Percentiles rank a stretch among this genome's conserved stretches.
These are phyloP conservation scores for Betula pendula DNA, from an alignment of 306 rosid genomes.

Conservation along the genomic window DNA sequence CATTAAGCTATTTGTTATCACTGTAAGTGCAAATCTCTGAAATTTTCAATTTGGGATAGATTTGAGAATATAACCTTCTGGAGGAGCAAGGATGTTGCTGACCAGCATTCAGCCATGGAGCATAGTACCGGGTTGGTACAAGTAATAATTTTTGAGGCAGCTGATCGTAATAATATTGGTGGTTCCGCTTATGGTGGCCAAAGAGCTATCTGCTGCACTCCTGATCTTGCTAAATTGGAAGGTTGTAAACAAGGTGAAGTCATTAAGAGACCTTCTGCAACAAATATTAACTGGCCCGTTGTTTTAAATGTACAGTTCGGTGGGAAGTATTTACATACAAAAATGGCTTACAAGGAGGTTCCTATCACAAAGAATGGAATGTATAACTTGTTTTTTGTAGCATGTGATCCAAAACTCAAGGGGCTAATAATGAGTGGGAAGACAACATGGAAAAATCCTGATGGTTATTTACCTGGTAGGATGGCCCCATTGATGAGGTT, in stretches of 20 bases:
- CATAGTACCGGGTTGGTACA: constrained; percentile 60
- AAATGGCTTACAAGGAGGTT: constrained; percentile 45
- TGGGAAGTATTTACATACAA: constrained; percentile 36
- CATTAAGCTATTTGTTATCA: not conserved
- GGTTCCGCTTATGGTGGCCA: constrained; percentile 99
- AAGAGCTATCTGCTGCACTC: constrained; percentile 87
- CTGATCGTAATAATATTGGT: constrained; percentile 87
- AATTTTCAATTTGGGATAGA: constrained; percentile 40
- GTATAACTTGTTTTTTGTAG: constrained; percentile 89
- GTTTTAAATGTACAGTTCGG: constrained; percentile 54
- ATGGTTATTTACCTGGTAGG: constrained; percentile 91
- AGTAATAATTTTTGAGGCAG: constrained; percentile 81
- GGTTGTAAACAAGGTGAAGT: constrained; percentile 94
- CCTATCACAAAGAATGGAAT: constrained; percentile 76
- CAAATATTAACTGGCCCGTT: constrained; percentile 75
- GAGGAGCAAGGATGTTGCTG: constrained; percentile 66
- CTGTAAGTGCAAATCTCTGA: constrained; percentile 27
- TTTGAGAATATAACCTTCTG: constrained; percentile 77
- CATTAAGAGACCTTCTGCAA: constrained; percentile 75
- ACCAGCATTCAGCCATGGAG: constrained; percentile 39
- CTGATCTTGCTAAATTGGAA: constrained; percentile 90
- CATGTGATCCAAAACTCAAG: constrained; percentile 90
- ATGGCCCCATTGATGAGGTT: constrained; percentile 88
- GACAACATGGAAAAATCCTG: constrained; percentile 87
- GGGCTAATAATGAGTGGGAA: constrained; percentile 79